These are phyloP conservation scores for Boletus calvinii DNA, from an alignment of 1,284 basidiomycete species.

Conservation along the genomic window DNA sequence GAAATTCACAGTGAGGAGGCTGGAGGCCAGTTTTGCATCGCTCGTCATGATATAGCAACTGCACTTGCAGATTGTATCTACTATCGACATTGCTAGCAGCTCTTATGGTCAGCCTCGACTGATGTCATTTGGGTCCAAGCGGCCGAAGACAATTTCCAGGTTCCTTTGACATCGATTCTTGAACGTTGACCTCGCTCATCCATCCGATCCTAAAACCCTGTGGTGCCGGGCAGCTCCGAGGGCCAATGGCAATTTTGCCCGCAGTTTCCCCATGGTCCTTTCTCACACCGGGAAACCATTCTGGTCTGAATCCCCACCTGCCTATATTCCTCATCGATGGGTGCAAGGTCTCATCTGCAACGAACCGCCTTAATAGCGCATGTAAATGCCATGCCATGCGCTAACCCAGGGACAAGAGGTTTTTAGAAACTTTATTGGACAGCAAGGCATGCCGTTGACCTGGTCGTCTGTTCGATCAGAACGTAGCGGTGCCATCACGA, in stretches of 20 bases:
- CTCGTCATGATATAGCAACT: too few species aligned
- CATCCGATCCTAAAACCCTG: background rate
- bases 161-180: background rate
- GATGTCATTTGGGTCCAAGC: background rate
- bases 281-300: background rate
- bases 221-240: constrained; percentile 3
- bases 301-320: background rate
- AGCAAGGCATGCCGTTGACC: background rate
- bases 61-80: too few species aligned
- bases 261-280: background rate
- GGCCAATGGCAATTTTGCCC: constrained; percentile 15
- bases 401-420: background rate
- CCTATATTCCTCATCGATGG: background rate
- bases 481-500: background rate
- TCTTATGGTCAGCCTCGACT: background rate
- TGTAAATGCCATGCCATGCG: background rate
- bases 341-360: background rate
- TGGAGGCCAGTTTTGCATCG: too few species aligned
- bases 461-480: background rate
- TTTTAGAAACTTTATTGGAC: background rate
- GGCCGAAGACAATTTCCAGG: background rate
- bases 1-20: background rate
- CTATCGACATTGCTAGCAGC: background rate
- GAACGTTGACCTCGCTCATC: background rate
- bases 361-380: constrained; percentile 10